Evolutionary conservation across 2,329 filamentous ascomycete species (phyloP), one percentile per base, ranked within the genome.

Genomic region (Fusarium sp.): DNA sequence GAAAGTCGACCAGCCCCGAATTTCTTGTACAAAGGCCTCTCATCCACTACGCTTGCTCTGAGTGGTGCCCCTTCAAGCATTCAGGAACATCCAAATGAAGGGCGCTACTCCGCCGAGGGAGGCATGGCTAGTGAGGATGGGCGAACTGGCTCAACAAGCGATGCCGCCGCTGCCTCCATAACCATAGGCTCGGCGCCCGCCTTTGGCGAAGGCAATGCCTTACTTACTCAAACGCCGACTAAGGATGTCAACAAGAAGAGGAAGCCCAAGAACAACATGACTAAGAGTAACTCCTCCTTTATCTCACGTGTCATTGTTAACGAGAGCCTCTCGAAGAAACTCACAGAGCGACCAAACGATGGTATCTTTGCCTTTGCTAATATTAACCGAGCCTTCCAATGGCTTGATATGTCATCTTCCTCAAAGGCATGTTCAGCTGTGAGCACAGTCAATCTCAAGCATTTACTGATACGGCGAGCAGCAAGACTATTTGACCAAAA

Each of bases 221-320:
- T 93, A 27, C 84, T 98, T 30, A 83, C 86, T 13, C 84, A 86
- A 20, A 83, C 85, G 18, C 86, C 87, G 54, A 84, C 86, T 30
- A 93, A 93, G 75, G 93, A 94, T 75, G 86, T 88, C 42, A 89
- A 88, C 69, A 98, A 98, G 84, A 88, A 89, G 78, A 89, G 91
- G 76, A 99, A 99, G 80, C 96, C 96, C 4, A 99, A 98, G 86
- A 98, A 95, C 81, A 98, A 97, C 79, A 96, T 99, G 79, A 90
- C 95, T 55, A 99, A 99, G 85, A 98, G 94, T 82, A 98, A 97
- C 80, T 99, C 96, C 12, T 97, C 95, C 1, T 99, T 98, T 77
- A 96, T 99, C 30, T 98, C 95, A n/a, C 86, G 96, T 57, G 95
- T 98, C 32, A 97, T 98, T 69, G 90, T 94, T 18, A 93, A 97